These are phyloP conservation scores for Globisporangium barbulae DNA, from an alignment of 352 stramenopile species.

Conservation along the genomic window DNA sequence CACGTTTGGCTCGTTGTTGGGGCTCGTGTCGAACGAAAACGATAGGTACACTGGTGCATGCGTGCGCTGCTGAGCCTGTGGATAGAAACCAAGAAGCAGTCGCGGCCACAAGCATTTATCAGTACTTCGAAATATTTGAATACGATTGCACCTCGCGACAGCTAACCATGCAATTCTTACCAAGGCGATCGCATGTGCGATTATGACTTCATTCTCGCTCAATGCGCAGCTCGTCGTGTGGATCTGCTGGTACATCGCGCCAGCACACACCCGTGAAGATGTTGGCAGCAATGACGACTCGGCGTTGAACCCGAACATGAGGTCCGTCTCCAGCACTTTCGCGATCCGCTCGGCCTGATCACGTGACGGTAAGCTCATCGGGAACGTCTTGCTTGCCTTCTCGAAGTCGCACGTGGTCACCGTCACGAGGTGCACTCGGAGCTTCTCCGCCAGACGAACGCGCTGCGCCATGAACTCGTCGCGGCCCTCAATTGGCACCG, in stretches of 20 bases:
- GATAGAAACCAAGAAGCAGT: neutral
- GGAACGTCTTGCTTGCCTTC: conserved; percentile 13
- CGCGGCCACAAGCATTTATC: neutral
- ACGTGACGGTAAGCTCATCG: conserved; percentile 13
- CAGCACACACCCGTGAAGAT: conserved; percentile 26
- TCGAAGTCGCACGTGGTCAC: conserved; percentile 52
- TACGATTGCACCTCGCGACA: too few relatives aligned
- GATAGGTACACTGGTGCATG: conserved; percentile 66
- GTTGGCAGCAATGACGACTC: conserved; percentile 1
- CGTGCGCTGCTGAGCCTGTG: conserved; percentile 48
- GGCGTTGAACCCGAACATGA: conserved; percentile 56
- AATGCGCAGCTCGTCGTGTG: conserved; percentile 18
- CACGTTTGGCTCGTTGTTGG: neutral
- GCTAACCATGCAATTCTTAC: conserved; percentile 15
- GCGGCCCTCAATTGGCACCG: conserved; percentile 43
- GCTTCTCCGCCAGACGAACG: conserved; percentile 30
- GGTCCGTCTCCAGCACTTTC: conserved; percentile 57
- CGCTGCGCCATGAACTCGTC: conserved; percentile 32
- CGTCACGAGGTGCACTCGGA: conserved; percentile 45
- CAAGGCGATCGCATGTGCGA: conserved; percentile 34
- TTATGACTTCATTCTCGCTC: conserved; percentile 23
- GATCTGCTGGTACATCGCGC: conserved; percentile 71
- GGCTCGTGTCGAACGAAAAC: conserved; percentile 28
- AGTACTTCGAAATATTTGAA: neutral
- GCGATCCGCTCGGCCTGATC: conserved; percentile 49